phyloP scores from a whole-genome alignment of 306 rosid species.

The Gastrolobium bilobum region DNA sequence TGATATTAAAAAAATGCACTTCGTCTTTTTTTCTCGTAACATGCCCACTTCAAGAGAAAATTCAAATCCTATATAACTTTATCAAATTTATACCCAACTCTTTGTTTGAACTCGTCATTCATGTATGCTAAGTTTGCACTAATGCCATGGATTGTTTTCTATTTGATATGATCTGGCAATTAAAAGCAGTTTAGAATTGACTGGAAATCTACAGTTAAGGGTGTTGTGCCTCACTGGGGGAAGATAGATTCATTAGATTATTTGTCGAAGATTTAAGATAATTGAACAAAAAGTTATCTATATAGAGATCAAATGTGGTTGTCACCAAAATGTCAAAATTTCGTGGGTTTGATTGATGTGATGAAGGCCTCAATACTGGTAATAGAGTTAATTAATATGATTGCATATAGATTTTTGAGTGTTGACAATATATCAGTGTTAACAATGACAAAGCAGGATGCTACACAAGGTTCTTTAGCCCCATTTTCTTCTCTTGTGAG shows the following conservation, averaged over 20 bases:
- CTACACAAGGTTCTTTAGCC: neutral
- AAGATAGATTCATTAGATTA: neutral
- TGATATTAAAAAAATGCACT: neutral
- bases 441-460: slow-evolving; percentile 12
- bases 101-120: slow-evolving; percentile 10
- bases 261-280: slow-evolving; percentile 17
- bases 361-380: neutral
- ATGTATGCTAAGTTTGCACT: slow-evolving; percentile 9
- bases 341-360: neutral
- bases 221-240: neutral
- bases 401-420: neutral
- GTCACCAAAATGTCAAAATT: slow-evolving; percentile 15
- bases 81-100: slow-evolving; percentile 15
- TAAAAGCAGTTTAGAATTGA: slow-evolving; percentile 11
- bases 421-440: neutral
- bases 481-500: slow-evolving; percentile 13
- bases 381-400: slow-evolving; percentile 28
- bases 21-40: slow-evolving; percentile 4
- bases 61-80: slow-evolving; percentile 4
- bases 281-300: neutral
- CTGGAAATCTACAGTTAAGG: slow-evolving; percentile 3
- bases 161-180: slow-evolving; percentile 24
- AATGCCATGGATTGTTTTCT: slow-evolving; percentile 19
- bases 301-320: neutral
- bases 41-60: neutral